Evolutionary conservation across 2,329 filamentous ascomycete genomes (phyloP), one percentile per base, ranked within the genome.

Genomic region (Epichloe hybrida): DNA sequence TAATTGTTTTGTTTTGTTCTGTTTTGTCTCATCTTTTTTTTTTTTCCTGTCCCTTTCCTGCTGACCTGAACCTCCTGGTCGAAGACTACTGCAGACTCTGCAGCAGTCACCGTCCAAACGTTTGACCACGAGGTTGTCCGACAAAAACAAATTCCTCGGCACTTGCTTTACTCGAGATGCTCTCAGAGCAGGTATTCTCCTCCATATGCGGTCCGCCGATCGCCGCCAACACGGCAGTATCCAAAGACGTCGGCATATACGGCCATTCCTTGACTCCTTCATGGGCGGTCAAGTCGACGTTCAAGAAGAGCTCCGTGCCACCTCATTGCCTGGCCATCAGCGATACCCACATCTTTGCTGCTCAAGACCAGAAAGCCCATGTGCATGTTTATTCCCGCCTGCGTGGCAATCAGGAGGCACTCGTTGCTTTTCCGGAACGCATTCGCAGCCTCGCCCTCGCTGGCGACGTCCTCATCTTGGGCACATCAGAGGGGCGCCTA

Each of bases 291-390:
- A 84, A 84, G 61, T 74, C 81, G 55, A 78, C 83, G 46, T 90
- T 93, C 76, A 97, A 96, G 75, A 97, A 95, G 71, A 95, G 87
- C 72, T 86, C 87, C 15, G 81, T 83, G n/a, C 76, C 83, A 27
- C 72, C 77, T 52, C 87, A 91, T 66, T 84, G 87, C 59, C 72
- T 98, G 50, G 90, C 88, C 34, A 76, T 90, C 58, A 94, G 78
- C 66, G 74, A 79, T 43, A 83, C 83, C 20, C 93, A 98, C 64
- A 76, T 97, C 45, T 98, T 95, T 64, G 85, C 90, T 4, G 91
- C 88, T 4, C 93, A 98, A 66, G 77, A 85, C 47, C 89, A 90
- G 56, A 97, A 95, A 67, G 88, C 89, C 0, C 86, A 95, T 41
- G 78, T 98, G 1, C 88, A 97, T 68, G 88, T 98, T 50, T 98